phyloP scores from a whole-genome alignment of 108 stramenopile species.

The Craspedostauros australis region DNA sequence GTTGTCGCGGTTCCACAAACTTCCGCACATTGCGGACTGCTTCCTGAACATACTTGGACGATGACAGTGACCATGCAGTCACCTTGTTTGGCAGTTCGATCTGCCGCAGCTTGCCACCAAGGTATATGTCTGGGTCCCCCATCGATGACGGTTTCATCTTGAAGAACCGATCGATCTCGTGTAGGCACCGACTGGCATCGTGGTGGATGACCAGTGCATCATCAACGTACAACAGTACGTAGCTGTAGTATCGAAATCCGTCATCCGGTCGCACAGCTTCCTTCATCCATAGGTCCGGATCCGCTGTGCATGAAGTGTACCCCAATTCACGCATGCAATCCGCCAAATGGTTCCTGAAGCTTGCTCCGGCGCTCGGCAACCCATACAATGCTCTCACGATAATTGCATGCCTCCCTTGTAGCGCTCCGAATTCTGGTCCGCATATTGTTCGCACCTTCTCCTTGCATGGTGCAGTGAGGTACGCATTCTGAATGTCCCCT shows the following conservation, averaged over 20 bases:
- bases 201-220: slow-evolving; percentile 18
- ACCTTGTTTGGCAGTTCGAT: slow-evolving; percentile 26
- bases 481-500: slow-evolving; percentile 21
- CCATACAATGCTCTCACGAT: slow-evolving; percentile 53
- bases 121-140: slow-evolving; percentile 32
- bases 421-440: slow-evolving; percentile 34
- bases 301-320: slow-evolving; percentile 33
- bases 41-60: slow-evolving; percentile 30
- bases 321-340: slow-evolving; percentile 31
- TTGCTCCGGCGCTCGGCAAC: slow-evolving; percentile 24
- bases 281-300: slow-evolving; percentile 35
- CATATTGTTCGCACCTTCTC: slow-evolving; percentile 21
- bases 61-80: slow-evolving; percentile 32
- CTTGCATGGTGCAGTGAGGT: slow-evolving; percentile 14
- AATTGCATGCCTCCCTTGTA: slow-evolving; percentile 23
- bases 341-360: slow-evolving; percentile 34
- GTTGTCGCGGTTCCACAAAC: neutral
- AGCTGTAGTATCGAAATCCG: slow-evolving; percentile 22
- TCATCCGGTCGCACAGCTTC: slow-evolving; percentile 6
- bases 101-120: slow-evolving; percentile 31
- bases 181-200: neutral
- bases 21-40: slow-evolving; percentile 35
- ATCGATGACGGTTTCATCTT: slow-evolving; percentile 30
- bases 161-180: slow-evolving; percentile 36
- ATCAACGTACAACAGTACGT: slow-evolving; percentile 32